phyloP scores from a whole-genome alignment of 306 rosid species.

The Neltuma alba region DNA sequence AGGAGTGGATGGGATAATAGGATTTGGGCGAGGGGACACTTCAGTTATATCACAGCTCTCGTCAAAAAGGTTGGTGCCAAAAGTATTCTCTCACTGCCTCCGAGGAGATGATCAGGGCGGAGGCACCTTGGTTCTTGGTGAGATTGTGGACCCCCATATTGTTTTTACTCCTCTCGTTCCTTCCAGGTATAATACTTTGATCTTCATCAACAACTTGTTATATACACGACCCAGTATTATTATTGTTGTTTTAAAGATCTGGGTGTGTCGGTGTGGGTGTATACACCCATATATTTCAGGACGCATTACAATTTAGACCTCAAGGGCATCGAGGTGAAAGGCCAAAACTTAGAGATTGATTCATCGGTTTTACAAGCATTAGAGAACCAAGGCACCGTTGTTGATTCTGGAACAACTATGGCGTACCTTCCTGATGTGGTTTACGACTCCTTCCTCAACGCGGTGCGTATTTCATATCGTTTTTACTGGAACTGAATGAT shows the following conservation, averaged over 20 bases:
- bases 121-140: slow-evolving; percentile 89
- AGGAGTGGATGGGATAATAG: slow-evolving; percentile 91
- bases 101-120: slow-evolving; percentile 85
- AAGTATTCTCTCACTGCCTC: slow-evolving; percentile 90
- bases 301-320: slow-evolving; percentile 82
- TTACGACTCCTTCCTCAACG: slow-evolving; percentile 59
- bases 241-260: neutral
- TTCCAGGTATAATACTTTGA: slow-evolving; percentile 57
- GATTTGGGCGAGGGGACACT: slow-evolving; percentile 83
- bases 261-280: neutral
- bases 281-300: slow-evolving; percentile 81
- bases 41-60: slow-evolving; percentile 82
- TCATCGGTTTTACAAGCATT: slow-evolving; percentile 72
- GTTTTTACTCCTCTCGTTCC: slow-evolving; percentile 86
- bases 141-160: slow-evolving; percentile 79
- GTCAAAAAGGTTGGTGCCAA: slow-evolving; percentile 71
- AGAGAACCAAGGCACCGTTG: slow-evolving; percentile 70
- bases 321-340: slow-evolving; percentile 88
- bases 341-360: slow-evolving; percentile 55
- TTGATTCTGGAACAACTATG: slow-evolving; percentile 96
- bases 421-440: slow-evolving; percentile 89
- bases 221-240: neutral
- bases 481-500: neutral
- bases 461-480: slow-evolving; percentile 50
- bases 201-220: neutral